Base-by-base conservation (phyloP, 129 eudicot species). In the Erigeron canadensis region DNA sequence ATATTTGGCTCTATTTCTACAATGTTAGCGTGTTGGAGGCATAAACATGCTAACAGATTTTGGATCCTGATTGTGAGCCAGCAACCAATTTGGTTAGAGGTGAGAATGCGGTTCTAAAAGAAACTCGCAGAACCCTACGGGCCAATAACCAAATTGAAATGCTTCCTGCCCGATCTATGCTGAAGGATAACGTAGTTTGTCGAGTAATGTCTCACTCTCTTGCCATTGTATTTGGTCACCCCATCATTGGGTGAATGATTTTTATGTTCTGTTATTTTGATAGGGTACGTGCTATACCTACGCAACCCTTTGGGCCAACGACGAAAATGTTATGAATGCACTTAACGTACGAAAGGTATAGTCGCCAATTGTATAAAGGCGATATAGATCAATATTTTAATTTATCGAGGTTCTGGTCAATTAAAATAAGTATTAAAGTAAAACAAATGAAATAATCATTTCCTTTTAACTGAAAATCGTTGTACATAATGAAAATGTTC, bases 41-140 rank as follows among this genome's bases (percentile, higher is more conserved):
- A 63, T 77, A 43, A 77, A 77, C 63, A 69, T 77, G 41, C 75
- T n/a, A 77, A 69, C 81, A 81, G 16, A 67, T 81, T 46, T 75
- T 81, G 72, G 75, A 81, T 65, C 84, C 84, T 21, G 55, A 72
- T 59, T 81, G 84, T 34, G 77, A 74, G 40, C 42, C 74, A 37
- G 68, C 75, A 40, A 73, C 78, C 48, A 57, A 79, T 59, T 66
- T 73, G 74, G 65, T 79, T 21, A 58, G 74, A 37, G 21, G 57
- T 65, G 79, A 54, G 48, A 77, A 70, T 51, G 76, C 81, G 0
- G 10, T 23, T 21, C 22, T 21, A 60, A 22, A 28, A 8, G 56
- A 70, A 12, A 60, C 10, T n/a, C 56, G 76, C 0, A 77, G 39
- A 62, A 8, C 39, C 19, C 53, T 72, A 37, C 42, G 4, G 2